Evolutionary conservation across 1,284 basidiomycete genomes (phyloP).

Genomic region (Phellinidium pouzarii): DNA sequence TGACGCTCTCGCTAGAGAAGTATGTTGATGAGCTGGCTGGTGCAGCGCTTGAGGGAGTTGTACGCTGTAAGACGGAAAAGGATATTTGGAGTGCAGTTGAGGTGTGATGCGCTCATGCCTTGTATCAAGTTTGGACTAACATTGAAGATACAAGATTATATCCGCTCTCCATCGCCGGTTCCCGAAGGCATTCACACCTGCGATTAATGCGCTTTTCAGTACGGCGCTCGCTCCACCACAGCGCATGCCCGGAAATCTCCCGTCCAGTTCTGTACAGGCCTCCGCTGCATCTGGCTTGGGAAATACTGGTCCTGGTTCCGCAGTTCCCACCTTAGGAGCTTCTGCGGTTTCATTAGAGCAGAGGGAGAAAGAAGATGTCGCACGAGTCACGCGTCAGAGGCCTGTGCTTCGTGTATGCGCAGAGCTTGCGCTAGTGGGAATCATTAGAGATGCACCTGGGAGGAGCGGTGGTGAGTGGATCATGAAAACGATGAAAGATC

Average conservation of each 20-base stretch:
- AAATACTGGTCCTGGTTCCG: constrained; percentile 18
- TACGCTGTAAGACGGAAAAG: constrained; percentile 79
- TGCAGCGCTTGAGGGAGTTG: constrained; percentile 81
- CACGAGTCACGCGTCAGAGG: constrained; percentile 76
- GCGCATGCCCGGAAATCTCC: constrained; percentile 30
- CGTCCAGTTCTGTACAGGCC: not conserved
- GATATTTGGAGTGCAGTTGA: constrained; percentile 92
- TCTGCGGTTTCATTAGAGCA: constrained; percentile 68
- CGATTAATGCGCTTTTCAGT: constrained; percentile 60
- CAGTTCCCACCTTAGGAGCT: constrained; percentile 31
- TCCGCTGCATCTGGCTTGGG: constrained; percentile 2
- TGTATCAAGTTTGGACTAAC: constrained; percentile 1
- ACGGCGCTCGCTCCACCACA: constrained; percentile 61
- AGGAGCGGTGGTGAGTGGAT: constrained; percentile 82
- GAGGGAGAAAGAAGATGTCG: constrained; percentile 87
- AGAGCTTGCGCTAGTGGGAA: constrained; percentile 84
- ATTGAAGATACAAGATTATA: constrained; percentile 55
- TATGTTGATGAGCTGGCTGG: constrained; percentile 93
- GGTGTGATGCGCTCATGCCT: constrained; percentile 38
- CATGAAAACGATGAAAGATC: constrained; percentile 72
- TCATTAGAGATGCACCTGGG: constrained; percentile 61
- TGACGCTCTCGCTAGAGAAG: constrained; percentile 86
- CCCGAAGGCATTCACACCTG: constrained; percentile 70
- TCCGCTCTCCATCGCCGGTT: constrained; percentile 88
- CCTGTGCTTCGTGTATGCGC: constrained; percentile 82